Base-by-base conservation (phyloP, 169 alveolate genomes). In the Condylostoma magnum region DNA sequence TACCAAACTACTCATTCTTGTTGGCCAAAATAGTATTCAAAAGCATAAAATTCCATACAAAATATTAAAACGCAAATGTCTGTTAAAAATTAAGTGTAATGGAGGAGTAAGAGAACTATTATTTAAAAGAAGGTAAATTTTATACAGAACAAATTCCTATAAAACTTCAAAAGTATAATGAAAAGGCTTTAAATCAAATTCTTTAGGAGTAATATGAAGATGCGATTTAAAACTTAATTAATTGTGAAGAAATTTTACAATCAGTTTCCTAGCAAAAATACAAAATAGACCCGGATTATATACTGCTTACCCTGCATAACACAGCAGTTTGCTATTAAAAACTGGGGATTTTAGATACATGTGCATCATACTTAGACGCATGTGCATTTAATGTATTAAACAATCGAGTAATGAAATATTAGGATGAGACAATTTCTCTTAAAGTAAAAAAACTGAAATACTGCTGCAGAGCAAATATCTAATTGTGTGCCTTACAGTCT, bases 401-500 rank as follows among this genome's bases (percentile, higher is more conserved):
- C 66, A 66, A 66, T 15, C 43, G 30, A 27, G 44, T 41, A 27
- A 60, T n/a, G 0, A 12, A 22, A 20, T 34, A 37, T 20, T n/a
- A 55, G 18, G 65, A 55, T 6, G 20, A 43, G 60, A 54, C 34
- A 10, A n/a, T 43, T 15, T 20, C 51, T 0, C 50, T 43, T 15
- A 55, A 58, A 27, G n/a, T 79, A 27, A 68, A 44, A 18, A 66
- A 73, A 66, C 41, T 44, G 33, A 71, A 75, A 43, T 79, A 72
- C 22, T 46, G 67, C 43, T 71, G 83, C 41, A 86, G 79, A 73
- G 74, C 77, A 63, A 83, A 82, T 55, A 76, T 86, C 4, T 81
- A 86, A 65, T 77, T 86, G 53, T 86, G 93, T 69, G 93, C 93
- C 0, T 79, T 82, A 2, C 57, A 81, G n/a, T 76, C 86, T 10